Evolutionary conservation across 441 rosid genomes (phyloP), one percentile per base, ranked within the genome.

Genomic region (Croton laevigatus): DNA sequence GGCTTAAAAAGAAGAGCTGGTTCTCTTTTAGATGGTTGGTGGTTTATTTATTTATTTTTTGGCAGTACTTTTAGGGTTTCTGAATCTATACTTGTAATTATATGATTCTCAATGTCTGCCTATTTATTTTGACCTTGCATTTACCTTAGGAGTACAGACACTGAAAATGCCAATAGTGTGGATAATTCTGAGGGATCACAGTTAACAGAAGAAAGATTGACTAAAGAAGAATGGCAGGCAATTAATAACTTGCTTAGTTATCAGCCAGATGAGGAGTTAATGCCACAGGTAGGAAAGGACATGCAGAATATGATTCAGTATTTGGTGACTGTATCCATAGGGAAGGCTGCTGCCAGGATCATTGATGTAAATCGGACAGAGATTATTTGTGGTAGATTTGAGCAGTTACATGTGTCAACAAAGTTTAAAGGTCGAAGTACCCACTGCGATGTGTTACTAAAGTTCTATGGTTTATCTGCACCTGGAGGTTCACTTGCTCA

Each of bases 401-500:
- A 96, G 89, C 91, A 93, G 72, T 94, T 96, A 59, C 80, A 86
- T 63, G 87, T 96, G 70, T 86, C 87, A 49, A 89, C 97, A 53
- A 96, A 96, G 82, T 81, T 90, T 74, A 93, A 84, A 75, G 71
- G 81, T 76, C 91, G 91, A 65, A 83, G 96, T 80, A 86, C 87
- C 62, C 89, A 88, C 63, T 91, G 88, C 59, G 91, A 96, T 79
- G 85, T 93, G 74, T 82, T 80, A 42, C 79, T 96, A 80, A 93
- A 82, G 81, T 96, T 85, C 74, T 93, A 91, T 85, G 99, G 99
- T 74, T 81, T 96, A 81, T 93, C 97, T 73, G 89, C 94, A 65
- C 99, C 98, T 70, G 99, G 94, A 84, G 99, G 99, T 77, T 88
- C 98, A 40, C 89, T 96, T 81, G 97, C 97, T 42, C 88, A 96